These are phyloP conservation scores for Conoideocrella luteorostrata DNA, from an alignment of 2,329 filamentous ascomycete genomes.

Conservation along the genomic window DNA sequence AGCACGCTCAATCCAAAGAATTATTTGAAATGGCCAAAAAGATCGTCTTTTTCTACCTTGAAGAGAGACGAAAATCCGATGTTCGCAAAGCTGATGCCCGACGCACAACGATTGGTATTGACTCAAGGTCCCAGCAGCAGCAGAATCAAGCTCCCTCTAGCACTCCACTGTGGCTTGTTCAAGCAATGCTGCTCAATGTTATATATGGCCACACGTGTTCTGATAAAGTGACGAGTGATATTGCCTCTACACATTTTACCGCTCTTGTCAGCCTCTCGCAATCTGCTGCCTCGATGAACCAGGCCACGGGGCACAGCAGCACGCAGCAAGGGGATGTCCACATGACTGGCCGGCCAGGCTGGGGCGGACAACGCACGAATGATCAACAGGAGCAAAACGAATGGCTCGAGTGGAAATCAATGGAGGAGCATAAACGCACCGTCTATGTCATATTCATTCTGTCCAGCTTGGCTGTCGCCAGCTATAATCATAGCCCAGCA, in stretches of 20 bases:
- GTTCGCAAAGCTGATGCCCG: slow-evolving; percentile 59
- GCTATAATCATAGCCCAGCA: slow-evolving; percentile 87
- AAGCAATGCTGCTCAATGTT: slow-evolving; percentile 93
- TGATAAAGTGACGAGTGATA: slow-evolving; percentile 84
- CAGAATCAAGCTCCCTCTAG: slow-evolving; percentile 54
- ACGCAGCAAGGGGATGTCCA: slow-evolving; percentile 45
- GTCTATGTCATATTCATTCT: slow-evolving; percentile 87
- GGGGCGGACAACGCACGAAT: slow-evolving; percentile 35
- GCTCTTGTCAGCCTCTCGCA: slow-evolving; percentile 86
- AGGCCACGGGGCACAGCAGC: slow-evolving; percentile 11
- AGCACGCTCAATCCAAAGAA: slow-evolving; percentile 71
- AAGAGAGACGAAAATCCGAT: slow-evolving; percentile 82
- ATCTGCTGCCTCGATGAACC: slow-evolving; percentile 65
- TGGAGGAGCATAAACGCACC: slow-evolving; percentile 88
- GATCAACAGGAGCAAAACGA: slow-evolving; percentile 43
- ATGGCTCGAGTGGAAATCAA: slow-evolving; percentile 83
- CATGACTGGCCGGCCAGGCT: slow-evolving; percentile 47
- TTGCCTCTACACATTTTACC: slow-evolving; percentile 86
- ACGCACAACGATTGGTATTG: slow-evolving; percentile 41
- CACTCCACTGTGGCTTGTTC: slow-evolving; percentile 89
- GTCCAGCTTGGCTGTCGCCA: slow-evolving; percentile 83
- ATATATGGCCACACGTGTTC: slow-evolving; percentile 94
- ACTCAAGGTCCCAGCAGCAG: slow-evolving; percentile 39
- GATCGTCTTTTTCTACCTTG: slow-evolving; percentile 88
- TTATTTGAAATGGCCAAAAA: slow-evolving; percentile 91